Evolutionary conservation across 176 grass and related monocot genomes (phyloP).

Genomic region (Raddia guianensis): DNA sequence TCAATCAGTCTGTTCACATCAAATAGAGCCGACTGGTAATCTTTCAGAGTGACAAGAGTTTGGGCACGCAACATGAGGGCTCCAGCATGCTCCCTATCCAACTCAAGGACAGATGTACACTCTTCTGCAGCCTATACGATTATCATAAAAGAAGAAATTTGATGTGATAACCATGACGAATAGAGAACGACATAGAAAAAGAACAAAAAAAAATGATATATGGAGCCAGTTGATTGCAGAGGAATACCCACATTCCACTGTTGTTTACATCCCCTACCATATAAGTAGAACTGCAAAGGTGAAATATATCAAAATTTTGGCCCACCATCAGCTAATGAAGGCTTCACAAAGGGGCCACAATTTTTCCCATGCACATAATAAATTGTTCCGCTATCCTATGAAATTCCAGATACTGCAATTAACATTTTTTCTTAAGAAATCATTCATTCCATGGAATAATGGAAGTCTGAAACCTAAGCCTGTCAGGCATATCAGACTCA

Average conservation of each 20-base stretch:
- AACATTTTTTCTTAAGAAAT: background rate
- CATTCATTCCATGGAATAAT: background rate
- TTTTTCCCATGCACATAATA: background rate
- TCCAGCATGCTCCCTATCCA: conserved; percentile 82
- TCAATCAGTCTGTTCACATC: conserved; percentile 90
- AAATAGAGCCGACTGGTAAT: conserved; percentile 97
- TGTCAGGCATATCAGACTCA: background rate
- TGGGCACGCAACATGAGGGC: conserved; percentile 96
- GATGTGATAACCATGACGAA: background rate
- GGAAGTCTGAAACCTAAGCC: background rate
- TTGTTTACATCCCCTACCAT: background rate
- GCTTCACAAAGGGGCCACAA: background rate
- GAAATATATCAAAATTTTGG: background rate
- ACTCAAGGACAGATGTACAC: conserved; percentile 95
- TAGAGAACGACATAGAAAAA: conserved; percentile 11
- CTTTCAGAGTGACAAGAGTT: conserved; percentile 86
- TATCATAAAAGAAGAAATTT: conserved; percentile 25
- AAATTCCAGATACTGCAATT: background rate
- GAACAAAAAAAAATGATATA: conserved; percentile 24
- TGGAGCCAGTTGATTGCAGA: conserved; percentile 5
- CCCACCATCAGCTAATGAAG: background rate
- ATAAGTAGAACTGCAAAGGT: background rate
- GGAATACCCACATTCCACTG: background rate
- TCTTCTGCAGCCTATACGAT: conserved; percentile 79
- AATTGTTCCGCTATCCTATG: background rate